Base-by-base conservation (phyloP, 345 rosid genomes). In the Salix caprea region DNA sequence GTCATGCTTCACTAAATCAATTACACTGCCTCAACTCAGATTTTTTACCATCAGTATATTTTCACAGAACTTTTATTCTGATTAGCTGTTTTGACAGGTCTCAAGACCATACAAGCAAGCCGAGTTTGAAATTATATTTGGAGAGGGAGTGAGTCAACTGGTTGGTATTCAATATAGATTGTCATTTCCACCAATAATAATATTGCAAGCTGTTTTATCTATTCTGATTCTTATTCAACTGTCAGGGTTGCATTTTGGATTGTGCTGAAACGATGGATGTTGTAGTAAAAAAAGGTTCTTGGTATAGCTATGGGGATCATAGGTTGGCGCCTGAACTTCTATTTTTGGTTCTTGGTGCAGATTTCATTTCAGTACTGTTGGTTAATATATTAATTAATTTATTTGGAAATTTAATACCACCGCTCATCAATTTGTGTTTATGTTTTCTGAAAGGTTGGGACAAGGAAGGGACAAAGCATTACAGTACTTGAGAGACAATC, bases 21-120 rank as follows among this genome's bases (percentile, higher is more conserved):
- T 50, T 50, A 18, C n/a, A 16, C n/a, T 50, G n/a, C 21, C 21
- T 21, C 56, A 16, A 5, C 56, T 50, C 56, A 4, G 56, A 16
- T 50, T 16, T 50, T 16, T 18, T 6, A 4, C 56, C 56, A 50
- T 8, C 44, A 39, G 10, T 67, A n/a, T 2, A 39, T 67, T 70
- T 70, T 34, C 39, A 62, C 28, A 34, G 68, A 46, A 21, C 37
- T 39, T 5, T 54, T 60, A 24, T 23, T 18, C 46, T 76, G 58
- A 75, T 23, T 64, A 18, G 62, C 46, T 75, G 69, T 78, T 79
- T 50, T 74, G 75, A 58, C 77, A 95, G 97, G 99, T 95, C 50
- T 95, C 97, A 66, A 89, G 97, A 81, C 97, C 97, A 28, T 95
- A 95, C 88, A 93, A 87, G 83, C 97, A 91, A 89, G 99, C 99